Base-by-base conservation (phyloP, 2,329 filamentous ascomycete species). In the Apiospora kogelbergensis region DNA sequence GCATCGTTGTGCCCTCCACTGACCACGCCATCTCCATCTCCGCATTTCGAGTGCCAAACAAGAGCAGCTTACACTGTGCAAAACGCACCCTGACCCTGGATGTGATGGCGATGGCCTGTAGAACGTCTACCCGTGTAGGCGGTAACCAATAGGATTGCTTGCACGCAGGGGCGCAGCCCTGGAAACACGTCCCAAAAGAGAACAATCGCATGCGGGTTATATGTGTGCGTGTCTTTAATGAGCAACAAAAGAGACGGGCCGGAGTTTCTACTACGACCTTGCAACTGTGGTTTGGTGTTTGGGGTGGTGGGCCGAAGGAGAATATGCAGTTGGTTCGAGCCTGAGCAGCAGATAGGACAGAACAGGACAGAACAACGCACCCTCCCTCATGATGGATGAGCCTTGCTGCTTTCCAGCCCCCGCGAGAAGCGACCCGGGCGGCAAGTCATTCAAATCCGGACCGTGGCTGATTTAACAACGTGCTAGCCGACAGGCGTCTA, bases 321-420 rank as follows among this genome's bases (percentile, higher is more conserved):
- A 42, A 60, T 60, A 37, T 60, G 53, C 53, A n/a, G 53, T 60
- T 60, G 53, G 53, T 60, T 60, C 53, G 26, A 60, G 53, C 53
- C 53, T n/a, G 53, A 37, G 48, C 10, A 57, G 26, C 13, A n/a
- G 48, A 57, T 53, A 53, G 46, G 46, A 30, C 46, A 53, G 37
- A 40, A 40, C 37, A 40, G 33, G 33, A 33, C 33, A n/a, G 17
- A 13, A 24, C 45, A 48, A 24, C 53, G n/a, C 53, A 60, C 17
- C 13, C 45, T 26, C 17, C 13, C 45, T 26, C 45, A 48, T n/a
- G 40, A 33, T 33, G 40, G 11, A 45, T 45, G 53, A 60, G 53
- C 30, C 53, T 60, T 60, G 53, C 9, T 37, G 53, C 45, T 22
- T 22, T 24, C 53, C 53, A 33, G 26, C 53, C 53, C 53, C 53